These are phyloP conservation scores for Ehretia macrophylla DNA, from an alignment of 257 asterid genomes.

Conservation along the genomic window DNA sequence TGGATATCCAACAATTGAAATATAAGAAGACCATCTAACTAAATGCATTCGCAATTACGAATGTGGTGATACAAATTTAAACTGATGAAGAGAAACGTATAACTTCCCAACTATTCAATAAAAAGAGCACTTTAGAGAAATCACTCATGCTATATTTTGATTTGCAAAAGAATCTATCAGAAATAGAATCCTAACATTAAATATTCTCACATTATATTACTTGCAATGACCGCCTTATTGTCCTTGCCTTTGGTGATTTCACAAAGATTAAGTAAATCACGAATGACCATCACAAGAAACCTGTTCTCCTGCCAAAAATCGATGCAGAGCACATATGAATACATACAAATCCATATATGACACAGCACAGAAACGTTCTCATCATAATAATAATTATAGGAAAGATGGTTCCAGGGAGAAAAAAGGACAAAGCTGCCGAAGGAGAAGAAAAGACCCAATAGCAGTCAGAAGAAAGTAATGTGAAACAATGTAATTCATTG, in stretches of 20 bases:
- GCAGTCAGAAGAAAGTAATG: too few species aligned
- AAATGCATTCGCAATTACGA: too few species aligned
- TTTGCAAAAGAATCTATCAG: background rate
- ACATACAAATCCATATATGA: background rate
- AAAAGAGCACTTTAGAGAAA: too few species aligned
- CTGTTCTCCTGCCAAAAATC: conserved; percentile 73
- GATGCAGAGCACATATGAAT: conserved; percentile 5
- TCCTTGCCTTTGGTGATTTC: conserved; percentile 97
- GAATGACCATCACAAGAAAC: conserved; percentile 96
- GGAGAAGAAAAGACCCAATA: background rate
- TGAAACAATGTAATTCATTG: too few species aligned
- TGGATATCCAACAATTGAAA: conserved; percentile 24
- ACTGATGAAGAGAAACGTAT: background rate
- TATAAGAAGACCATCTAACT: too few species aligned
- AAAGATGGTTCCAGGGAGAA: background rate
- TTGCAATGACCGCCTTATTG: conserved; percentile 99
- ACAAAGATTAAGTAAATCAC: conserved; percentile 95
- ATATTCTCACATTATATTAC: conserved; percentile 83
- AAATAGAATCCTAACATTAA: background rate
- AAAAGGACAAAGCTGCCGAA: too few species aligned
- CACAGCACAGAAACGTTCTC: conserved; percentile 3
- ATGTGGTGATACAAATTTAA: background rate
- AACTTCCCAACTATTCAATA: background rate
- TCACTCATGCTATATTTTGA: background rate
- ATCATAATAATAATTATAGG: background rate